Conservation (phyloP, 768 basidiomycete genomes). For the Gloeostereum incarnatum region DNA sequence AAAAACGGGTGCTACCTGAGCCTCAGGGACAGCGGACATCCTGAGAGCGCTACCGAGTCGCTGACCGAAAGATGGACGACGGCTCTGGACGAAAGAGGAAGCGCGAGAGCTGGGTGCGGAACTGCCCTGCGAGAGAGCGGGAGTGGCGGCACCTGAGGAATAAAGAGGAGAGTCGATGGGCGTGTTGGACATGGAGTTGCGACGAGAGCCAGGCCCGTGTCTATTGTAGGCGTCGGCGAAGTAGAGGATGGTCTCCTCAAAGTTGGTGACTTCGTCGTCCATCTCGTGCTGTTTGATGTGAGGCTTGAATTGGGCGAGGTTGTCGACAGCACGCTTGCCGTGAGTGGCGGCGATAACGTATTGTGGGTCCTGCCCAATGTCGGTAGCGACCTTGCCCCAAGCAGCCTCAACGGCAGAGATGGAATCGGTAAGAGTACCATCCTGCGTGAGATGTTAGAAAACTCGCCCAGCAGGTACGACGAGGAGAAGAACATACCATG, state of each 20-base stretch:
- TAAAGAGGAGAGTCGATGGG: conserved; percentile 12
- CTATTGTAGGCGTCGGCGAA: conserved; percentile 50
- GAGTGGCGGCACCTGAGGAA: conserved; percentile 31
- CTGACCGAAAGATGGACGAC: conserved; percentile 38
- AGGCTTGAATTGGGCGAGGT: conserved; percentile 54
- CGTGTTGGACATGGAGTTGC: conserved; percentile 12
- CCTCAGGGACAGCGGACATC: conserved; percentile 24
- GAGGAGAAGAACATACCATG: conserved; percentile 37
- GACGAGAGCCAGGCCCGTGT: conserved; percentile 28
- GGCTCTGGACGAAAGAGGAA: conserved; percentile 27
- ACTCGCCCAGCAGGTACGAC: conserved; percentile 13
- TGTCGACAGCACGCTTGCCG: conserved; percentile 71
- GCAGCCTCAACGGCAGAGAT: conserved; percentile 69
- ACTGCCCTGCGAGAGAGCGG: conserved; percentile 24
- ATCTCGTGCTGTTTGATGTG: conserved; percentile 45
- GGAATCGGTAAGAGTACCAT: conserved; percentile 67
- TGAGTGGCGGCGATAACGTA: conserved; percentile 70
- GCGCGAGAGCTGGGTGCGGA: conserved; percentile 33
- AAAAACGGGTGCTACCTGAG: conserved; percentile 11
- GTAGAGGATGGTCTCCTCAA: conserved; percentile 58
- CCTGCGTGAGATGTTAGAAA: conserved; percentile 25
- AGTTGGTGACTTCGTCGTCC: conserved; percentile 46
- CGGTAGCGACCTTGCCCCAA: conserved; percentile 63
- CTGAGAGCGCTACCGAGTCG: conserved; percentile 29
- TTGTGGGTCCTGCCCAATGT: conserved; percentile 59